These are phyloP conservation scores for Tulasnella sp. DNA, from an alignment of 768 basidiomycete species.

Conservation along the genomic window DNA sequence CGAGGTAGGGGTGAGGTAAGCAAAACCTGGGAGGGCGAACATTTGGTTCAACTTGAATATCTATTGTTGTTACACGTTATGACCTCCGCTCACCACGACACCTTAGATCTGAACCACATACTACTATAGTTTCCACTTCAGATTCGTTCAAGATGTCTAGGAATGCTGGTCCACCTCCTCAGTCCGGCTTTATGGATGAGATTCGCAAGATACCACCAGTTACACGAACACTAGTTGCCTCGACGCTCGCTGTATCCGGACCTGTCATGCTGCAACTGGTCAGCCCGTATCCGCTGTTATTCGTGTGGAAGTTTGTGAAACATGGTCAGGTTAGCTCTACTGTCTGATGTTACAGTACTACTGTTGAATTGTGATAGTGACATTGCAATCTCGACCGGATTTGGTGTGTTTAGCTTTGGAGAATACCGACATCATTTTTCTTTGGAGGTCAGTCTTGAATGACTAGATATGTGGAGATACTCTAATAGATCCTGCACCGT, in stretches of 20 bases:
- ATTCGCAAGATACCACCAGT: constrained; percentile 75
- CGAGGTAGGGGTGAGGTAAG: too few species aligned
- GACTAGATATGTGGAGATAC: background rate
- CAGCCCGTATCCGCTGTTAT: constrained; percentile 43
- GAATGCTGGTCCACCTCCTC: background rate
- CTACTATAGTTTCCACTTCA: too few species aligned
- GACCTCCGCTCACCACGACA: too few species aligned
- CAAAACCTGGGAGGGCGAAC: too few species aligned
- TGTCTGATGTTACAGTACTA: constrained; percentile 3
- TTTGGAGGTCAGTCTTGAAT: constrained; percentile 38
- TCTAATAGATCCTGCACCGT: too few species aligned
- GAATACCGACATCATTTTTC: constrained; percentile 63
- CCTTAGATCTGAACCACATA: too few species aligned
- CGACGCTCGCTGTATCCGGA: constrained; percentile 49
- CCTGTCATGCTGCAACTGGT: constrained; percentile 46
- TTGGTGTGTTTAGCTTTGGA: constrained; percentile 46
- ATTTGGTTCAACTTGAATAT: too few species aligned
- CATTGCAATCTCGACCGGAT: constrained; percentile 1
- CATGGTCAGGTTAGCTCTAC: constrained; percentile 44
- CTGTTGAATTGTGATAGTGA: background rate
- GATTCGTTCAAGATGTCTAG: background rate
- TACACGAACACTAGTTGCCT: constrained; percentile 55
- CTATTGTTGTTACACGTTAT: too few species aligned
- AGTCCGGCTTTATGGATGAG: constrained; percentile 30
- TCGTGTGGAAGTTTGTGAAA: constrained; percentile 36